phyloP scores from a whole-genome alignment of 768 basidiomycete genomes.

The Amanita pseudoporphyria region DNA sequence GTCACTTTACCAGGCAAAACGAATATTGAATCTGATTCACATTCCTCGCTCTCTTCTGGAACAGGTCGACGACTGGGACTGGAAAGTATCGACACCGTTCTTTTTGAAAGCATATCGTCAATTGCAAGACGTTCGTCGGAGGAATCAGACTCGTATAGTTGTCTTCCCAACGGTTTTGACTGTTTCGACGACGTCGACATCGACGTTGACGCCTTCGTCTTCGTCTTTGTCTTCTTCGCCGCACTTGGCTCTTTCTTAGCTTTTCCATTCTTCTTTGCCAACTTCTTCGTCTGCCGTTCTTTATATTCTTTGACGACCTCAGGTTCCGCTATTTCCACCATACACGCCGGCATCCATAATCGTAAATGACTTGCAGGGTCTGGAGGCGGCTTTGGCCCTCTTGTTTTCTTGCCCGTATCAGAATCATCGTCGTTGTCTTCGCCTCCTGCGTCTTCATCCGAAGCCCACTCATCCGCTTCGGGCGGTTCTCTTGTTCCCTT shows the following conservation, averaged over 20 bases:
- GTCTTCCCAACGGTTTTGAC: neutral
- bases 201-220: no score
- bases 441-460: slow-evolving; percentile 34
- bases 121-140: neutral
- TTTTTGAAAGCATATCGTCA: neutral
- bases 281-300: slow-evolving; percentile 35
- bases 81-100: neutral
- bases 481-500: slow-evolving; percentile 45
- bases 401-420: slow-evolving; percentile 17
- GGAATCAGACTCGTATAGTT: neutral
- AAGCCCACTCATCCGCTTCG: slow-evolving; percentile 39
- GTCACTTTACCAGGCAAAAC: neutral
- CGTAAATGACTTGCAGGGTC: slow-evolving; percentile 50
- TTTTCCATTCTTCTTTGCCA: slow-evolving; percentile 41
- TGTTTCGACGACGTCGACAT: no score
- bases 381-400: slow-evolving; percentile 25
- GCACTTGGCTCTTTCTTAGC: slow-evolving; percentile 13
- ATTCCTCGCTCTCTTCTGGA: neutral
- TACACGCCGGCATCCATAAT: slow-evolving; percentile 78
- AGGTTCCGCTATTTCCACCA: slow-evolving; percentile 63
- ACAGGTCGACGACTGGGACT: neutral
- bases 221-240: slow-evolving; percentile 12
- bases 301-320: slow-evolving; percentile 55
- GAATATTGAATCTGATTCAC: neutral
- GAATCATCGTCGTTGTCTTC: slow-evolving; percentile 29